Conservation (phyloP, 2,329 filamentous ascomycete species). For the Truncatella angustata region DNA sequence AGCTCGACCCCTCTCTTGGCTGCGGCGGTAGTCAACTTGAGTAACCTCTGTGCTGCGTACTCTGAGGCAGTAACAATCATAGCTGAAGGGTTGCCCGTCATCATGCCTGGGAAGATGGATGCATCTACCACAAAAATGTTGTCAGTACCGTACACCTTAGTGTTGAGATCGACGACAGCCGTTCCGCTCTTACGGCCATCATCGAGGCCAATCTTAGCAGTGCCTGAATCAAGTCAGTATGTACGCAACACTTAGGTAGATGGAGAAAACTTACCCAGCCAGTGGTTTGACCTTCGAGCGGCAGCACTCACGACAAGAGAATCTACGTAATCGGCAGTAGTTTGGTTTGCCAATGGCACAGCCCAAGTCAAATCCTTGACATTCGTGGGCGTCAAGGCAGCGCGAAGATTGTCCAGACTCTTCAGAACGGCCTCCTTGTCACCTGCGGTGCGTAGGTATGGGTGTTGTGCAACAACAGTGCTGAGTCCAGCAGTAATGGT, state of each 20-base stretch:
- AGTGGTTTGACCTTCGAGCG: slow-evolving; percentile 48
- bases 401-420: slow-evolving; percentile 59
- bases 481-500: slow-evolving; percentile 57
- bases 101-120: slow-evolving; percentile 67
- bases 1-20: background rate
- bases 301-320: slow-evolving; percentile 33
- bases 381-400: slow-evolving; percentile 49
- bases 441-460: slow-evolving; percentile 56
- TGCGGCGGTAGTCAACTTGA: slow-evolving; percentile 21
- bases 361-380: slow-evolving; percentile 57
- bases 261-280: slow-evolving; percentile 39
- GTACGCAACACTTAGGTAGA: slow-evolving; percentile 11
- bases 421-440: slow-evolving; percentile 61
- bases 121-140: slow-evolving; percentile 69
- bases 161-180: slow-evolving; percentile 61
- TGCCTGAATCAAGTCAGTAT: slow-evolving; percentile 28
- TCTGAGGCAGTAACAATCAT: slow-evolving; percentile 40
- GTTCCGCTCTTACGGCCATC: slow-evolving; percentile 54
- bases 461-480: slow-evolving; percentile 56
- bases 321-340: slow-evolving; percentile 54
- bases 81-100: slow-evolving; percentile 62
- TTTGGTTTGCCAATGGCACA: slow-evolving; percentile 51
- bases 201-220: slow-evolving; percentile 58
- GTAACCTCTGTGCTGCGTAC: slow-evolving; percentile 32
- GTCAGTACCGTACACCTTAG: slow-evolving; percentile 67